Base-by-base conservation (phyloP, 768 basidiomycete genomes). In the Tricholomella constricta region DNA sequence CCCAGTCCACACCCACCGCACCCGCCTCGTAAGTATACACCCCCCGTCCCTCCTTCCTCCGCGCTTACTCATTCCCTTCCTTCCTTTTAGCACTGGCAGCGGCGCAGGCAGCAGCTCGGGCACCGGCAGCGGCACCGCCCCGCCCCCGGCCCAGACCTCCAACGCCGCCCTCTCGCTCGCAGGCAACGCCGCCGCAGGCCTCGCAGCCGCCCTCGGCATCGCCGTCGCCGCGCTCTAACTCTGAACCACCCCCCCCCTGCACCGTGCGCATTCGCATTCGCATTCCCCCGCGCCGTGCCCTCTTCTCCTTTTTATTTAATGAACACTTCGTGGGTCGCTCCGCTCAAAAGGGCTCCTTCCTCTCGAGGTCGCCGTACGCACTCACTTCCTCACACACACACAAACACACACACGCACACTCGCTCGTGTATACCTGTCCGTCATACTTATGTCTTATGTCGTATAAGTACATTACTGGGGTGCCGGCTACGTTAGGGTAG, bases 161-260 rank as follows among this genome's bases (percentile, higher is more conserved):
- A 36, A 58, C 25, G 40, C 58, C 36, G 44, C 63, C 20, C 41
- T 38, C 14, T 8, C 47, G 15, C 32, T 43, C 40, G 57, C 59
- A n/a, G 50, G 62, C 44, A 48, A 66, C 52, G 55, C 66, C 60
- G 65, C 66, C 48, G 76, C 70, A 63, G 66, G 71, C 42, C 10
- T 78, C 48, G 66, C 72, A 14, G 74, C 72, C 22, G 80, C 75
- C 51, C 62, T 77, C 44, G 77, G 72, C 43, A 66, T 77, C 51
- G n/a, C n/a, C n/a, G 31, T 32, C 14, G 69, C 73, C 20, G 78
- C 78, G 6, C 65, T 81, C 57, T 69, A 68, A 31, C 75, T 82
- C 58, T 82, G 70, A 75, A 31, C 19, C 15, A 2, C 17, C 23
- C 38, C 9, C 37, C 40, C 36, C 5, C 20, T n/a, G 45, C 25